Conservation (phyloP, 192 early-diverging fungal genomes). For the Linnemannia elongata region DNA sequence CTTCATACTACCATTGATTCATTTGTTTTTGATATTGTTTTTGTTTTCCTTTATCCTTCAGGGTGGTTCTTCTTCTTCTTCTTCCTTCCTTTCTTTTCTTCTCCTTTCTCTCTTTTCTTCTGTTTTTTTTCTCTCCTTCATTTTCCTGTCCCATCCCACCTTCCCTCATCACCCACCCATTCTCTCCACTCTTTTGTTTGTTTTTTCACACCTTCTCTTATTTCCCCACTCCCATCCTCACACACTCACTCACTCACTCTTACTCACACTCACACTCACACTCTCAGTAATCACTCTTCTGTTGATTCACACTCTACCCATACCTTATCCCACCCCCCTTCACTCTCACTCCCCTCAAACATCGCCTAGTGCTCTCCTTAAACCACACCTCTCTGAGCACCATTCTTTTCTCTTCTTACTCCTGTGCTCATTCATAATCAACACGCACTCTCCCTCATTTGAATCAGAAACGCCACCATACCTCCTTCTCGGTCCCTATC, state of each 20-base stretch:
- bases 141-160: not conserved
- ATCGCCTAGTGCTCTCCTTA: no score
- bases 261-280: not conserved
- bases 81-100: no score
- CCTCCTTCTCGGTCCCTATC: not conserved
- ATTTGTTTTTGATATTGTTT: no score
- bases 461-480: not conserved
- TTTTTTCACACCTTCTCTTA: not conserved
- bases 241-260: not conserved
- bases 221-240: not conserved
- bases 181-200: not conserved
- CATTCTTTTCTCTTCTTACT: not conserved
- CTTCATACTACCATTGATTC: no score
- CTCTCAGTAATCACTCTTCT: not conserved
- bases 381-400: not conserved
- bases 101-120: no score
- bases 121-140: no score
- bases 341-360: not conserved
- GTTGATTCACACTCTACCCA: not conserved
- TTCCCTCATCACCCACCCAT: not conserved
- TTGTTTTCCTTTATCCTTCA: no score
- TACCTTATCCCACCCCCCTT: not conserved
- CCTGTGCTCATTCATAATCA: not conserved
- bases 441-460: not conserved
- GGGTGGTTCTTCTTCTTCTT: no score